A percentile compares a stretch with the other conserved stretches of the same genome.
These are phyloP conservation scores for Aspergillus ellipticus DNA, from an alignment of 495 filamentous ascomycete species.

Conservation along the genomic window DNA sequence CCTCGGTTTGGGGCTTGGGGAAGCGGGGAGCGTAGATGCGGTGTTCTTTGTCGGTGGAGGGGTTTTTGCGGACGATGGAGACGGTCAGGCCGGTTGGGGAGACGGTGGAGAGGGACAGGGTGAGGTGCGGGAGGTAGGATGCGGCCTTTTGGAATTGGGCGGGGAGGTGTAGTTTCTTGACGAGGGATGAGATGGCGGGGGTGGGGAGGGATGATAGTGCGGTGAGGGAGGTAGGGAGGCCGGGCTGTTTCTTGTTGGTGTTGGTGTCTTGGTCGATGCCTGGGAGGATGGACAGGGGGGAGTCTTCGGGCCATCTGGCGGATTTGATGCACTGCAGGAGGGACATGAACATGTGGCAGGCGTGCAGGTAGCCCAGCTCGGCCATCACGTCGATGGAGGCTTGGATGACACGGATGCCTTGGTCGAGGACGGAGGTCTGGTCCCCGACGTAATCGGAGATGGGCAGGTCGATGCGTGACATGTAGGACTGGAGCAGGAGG, in stretches of 20 bases:
- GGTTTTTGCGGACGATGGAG: constrained; percentile 63
- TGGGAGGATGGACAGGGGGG: constrained; percentile 74
- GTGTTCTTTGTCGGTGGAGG: constrained; percentile 55
- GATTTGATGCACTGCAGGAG: constrained; percentile 90
- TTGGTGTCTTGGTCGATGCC: constrained; percentile 51
- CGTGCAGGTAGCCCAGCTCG: constrained; percentile 78
- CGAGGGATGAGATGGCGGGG: constrained; percentile 21
- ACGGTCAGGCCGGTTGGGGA: constrained; percentile 61
- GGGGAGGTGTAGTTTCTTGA: constrained; percentile 28
- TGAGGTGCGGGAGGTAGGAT: constrained; percentile 39
- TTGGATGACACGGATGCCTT: constrained; percentile 90
- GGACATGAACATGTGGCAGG: constrained; percentile 71
- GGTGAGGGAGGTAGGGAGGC: constrained; percentile 21
- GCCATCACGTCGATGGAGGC: constrained; percentile 90
- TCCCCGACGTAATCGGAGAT: constrained; percentile 98
- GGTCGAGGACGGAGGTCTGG: constrained; percentile 83
- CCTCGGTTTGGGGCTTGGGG: constrained; percentile 93
- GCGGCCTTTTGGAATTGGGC: constrained; percentile 29
- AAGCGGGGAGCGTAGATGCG: constrained; percentile 81
- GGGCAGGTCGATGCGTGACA: constrained; percentile 86
- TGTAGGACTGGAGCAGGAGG: constrained; percentile 88
- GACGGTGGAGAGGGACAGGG: constrained; percentile 56
- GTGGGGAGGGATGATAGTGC: constrained; percentile 27
- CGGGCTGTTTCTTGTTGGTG: constrained; percentile 23
- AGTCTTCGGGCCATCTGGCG: constrained; percentile 84